Base-by-base conservation (phyloP, 768 basidiomycete species). In the Auricularia sp. region DNA sequence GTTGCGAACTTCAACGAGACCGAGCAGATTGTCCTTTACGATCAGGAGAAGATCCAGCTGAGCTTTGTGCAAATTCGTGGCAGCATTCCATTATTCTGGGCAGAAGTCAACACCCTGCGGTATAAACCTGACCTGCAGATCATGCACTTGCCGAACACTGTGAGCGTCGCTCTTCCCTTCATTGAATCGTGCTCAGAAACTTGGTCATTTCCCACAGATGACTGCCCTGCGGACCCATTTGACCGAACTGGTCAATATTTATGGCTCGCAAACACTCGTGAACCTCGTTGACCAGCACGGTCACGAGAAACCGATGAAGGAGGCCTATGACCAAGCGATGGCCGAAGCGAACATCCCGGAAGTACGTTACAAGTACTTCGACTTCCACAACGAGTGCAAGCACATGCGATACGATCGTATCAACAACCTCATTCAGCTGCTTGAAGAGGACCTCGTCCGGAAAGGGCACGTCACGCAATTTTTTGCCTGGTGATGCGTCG, bases 1-100 rank as follows among this genome's bases (percentile, higher is more conserved):
- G 91, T 91, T 51, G 93, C 94, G 64, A 99, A 99, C 75, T 98
- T 93, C 77, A 97, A 98, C 73, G 97, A 99, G 75, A 96, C 97
- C 5, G 97, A 99, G 72, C 97, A 98, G 73, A 79, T 99, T 65
- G 78, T 96, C 34, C 79, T 96, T 16, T 81, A 95, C 12, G 90
- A 93, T 66, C 67, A 60, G 23, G 59, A 35, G 8, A 60, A 61
- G 36, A 79, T 74, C 74, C 18, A 71, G 73, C 76, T 94, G 68
- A 91, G 91, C 73, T 98, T 90, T 74, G 91, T 94, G 6, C 97
- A 99, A 76, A 93, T 87, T 64, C 81, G 97, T 67, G 97, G 97
- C 11, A 96, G 93, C 69, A 86, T 93, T 4, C 97, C 97, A 0
- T 73, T 98, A 21, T 98, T 89, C 73, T 99, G 97, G 96, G 91